Percentiles rank a stretch among this genome's conserved stretches.
Evolutionary conservation across 2,329 filamentous ascomycete genomes (phyloP).

Genomic region (Zasmidium angulare): DNA sequence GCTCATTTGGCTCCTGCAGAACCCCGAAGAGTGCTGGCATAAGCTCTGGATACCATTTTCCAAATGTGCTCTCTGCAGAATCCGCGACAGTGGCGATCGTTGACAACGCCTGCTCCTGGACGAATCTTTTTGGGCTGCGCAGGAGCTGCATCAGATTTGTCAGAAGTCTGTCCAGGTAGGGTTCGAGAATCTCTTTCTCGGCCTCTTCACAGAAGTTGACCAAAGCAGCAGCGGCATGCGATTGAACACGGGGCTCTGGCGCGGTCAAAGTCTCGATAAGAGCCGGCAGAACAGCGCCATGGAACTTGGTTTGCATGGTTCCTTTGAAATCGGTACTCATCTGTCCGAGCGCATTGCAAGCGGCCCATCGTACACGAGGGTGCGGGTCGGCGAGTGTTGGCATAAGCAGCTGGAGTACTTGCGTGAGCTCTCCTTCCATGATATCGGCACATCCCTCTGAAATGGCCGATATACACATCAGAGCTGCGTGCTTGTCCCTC

Average conservation of each 20-base stretch:
- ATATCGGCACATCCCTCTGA: constrained; percentile 94
- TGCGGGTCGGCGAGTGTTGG: constrained; percentile 87
- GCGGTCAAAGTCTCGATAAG: constrained; percentile 92
- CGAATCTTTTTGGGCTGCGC: constrained; percentile 89
- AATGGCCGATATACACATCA: constrained; percentile 98
- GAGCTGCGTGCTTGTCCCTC: constrained; percentile 91
- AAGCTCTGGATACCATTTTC: constrained; percentile 90
- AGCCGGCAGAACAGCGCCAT: constrained; percentile 79
- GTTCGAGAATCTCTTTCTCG: constrained; percentile 85
- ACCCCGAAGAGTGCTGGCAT: constrained; percentile 95
- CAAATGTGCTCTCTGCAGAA: constrained; percentile 90
- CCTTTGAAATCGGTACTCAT: constrained; percentile 99
- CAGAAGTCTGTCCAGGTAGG: constrained; percentile 86
- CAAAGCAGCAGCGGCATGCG: constrained; percentile 92
- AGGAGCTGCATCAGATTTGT: constrained; percentile 83
- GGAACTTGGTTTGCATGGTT: constrained; percentile 96
- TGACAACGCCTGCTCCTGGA: constrained; percentile 95
- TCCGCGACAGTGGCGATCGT: constrained; percentile 99
- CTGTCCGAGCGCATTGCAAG: constrained; percentile 96
- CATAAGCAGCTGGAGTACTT: constrained; percentile 91
- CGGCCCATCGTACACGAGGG: constrained; percentile 92
- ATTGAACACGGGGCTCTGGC: constrained; percentile 88
- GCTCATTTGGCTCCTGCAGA: constrained; percentile 83
- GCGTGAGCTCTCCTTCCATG: constrained; percentile 91
- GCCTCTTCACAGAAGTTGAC: constrained; percentile 99